Evolutionary conservation across 805 yeast genomes (phyloP), one percentile per base, ranked within the genome.

Genomic region (Kockiozyma suomiensis): DNA sequence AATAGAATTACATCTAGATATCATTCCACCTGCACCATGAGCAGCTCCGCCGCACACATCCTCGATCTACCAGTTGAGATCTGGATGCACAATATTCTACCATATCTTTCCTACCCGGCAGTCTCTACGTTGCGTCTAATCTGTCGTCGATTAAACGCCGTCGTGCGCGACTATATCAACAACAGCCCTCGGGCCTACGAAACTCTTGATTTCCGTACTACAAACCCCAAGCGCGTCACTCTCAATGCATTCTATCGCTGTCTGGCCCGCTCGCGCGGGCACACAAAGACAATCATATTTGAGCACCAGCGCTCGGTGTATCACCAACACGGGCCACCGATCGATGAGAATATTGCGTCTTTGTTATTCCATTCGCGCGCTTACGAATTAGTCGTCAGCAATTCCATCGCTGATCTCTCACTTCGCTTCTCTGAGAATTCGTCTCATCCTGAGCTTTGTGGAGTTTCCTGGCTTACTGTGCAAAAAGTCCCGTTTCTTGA

Each of bases 81-180:
- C 17, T 51, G 55, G 55, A n/a, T 51, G 15, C 47, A 51, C 32
- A 19, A 51, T 17, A 51, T 51, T 21, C 32, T 51, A 4, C 47
- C 48, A 3, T 51, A 32, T 25, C 21, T 51, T 30, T 23, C 55
- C 5, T 51, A 26, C 21, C 55, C 55, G 3, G 8, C 37, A 21
- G 25, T 51, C 10, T 38, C 42, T 19, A 25, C 25, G 28, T 28
- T 51, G 10, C 28, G 55, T 6, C 47, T 51, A 19, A 30, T 51
- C 17, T 41, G 48, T 30, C 45, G n/a, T 13, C 28, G 12, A 3
- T 19, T 41, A 33, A 32, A 51, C 32, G 32, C 15, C 1, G 26
- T 32, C 10, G 48, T 51, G 38, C 26, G 41, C 48, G 55, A 51
- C 30, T 51, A 51, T 51, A 38, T 41, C 13, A 13, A 19, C 13